Conservation (phyloP, 192 early-diverging fungal species). For the Backusella parvicylindrica region DNA sequence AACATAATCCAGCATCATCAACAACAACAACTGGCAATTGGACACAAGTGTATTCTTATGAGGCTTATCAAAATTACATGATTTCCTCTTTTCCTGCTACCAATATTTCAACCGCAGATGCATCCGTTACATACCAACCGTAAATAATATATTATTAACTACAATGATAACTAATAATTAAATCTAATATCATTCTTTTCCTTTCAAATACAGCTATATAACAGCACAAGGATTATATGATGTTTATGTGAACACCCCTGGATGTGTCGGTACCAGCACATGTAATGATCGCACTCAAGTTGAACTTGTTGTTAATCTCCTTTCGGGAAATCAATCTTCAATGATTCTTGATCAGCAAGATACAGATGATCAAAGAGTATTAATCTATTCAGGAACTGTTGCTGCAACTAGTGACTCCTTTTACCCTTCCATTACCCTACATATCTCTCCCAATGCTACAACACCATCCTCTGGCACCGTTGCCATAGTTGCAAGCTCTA, state of each 20-base stretch:
- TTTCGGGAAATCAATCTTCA: neutral
- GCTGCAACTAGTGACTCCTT: slow-evolving; percentile 20
- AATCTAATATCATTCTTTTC: neutral
- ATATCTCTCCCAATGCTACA: slow-evolving; percentile 9
- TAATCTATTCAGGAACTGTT: slow-evolving; percentile 26
- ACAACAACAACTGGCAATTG: slow-evolving; percentile 17
- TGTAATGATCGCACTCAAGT: slow-evolving; percentile 28
- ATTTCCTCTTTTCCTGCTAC: slow-evolving; percentile 18
- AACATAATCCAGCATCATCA: neutral
- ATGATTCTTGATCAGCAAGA: slow-evolving; percentile 10
- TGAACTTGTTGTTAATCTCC: neutral
- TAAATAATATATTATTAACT: neutral
- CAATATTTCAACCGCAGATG: slow-evolving; percentile 10
- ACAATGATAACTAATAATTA: neutral
- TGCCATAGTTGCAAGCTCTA: slow-evolving; percentile 17
- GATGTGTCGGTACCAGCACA: slow-evolving; percentile 22
- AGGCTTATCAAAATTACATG: slow-evolving; percentile 15
- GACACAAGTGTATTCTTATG: slow-evolving; percentile 12
- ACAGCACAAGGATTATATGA: slow-evolving; percentile 25
- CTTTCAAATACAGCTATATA: neutral
- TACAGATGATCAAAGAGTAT: slow-evolving; percentile 3
- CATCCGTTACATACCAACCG: slow-evolving; percentile 22
- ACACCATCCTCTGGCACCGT: slow-evolving; percentile 13
- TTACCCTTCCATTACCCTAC: slow-evolving; percentile 18
- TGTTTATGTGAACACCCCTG: slow-evolving; percentile 31